A percentile compares a stretch with the other conserved stretches of the same genome.
Conservation (phyloP, 148 eudicot genomes). For the Polygonum maritimum region DNA sequence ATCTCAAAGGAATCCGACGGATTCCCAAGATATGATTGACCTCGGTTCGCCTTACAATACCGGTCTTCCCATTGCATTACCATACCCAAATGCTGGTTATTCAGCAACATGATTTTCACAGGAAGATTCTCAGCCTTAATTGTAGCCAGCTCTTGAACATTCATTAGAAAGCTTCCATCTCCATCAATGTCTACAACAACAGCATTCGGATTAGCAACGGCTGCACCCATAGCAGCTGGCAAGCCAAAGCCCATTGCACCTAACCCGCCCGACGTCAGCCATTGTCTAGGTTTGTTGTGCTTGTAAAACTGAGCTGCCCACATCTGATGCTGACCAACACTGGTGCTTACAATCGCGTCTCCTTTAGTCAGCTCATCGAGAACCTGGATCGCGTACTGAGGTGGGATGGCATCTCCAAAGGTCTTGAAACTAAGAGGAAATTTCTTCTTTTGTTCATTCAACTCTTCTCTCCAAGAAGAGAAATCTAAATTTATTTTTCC, state of each 20-base stretch:
- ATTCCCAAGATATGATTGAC: slow-evolving; percentile 67
- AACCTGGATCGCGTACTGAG: slow-evolving; percentile 70
- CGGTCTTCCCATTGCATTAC: slow-evolving; percentile 88
- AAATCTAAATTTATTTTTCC: slow-evolving; percentile 40
- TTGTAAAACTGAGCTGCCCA: slow-evolving; percentile 84
- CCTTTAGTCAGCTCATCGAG: slow-evolving; percentile 78
- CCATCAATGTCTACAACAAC: slow-evolving; percentile 89
- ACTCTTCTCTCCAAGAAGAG: slow-evolving; percentile 51
- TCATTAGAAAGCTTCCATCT: slow-evolving; percentile 83
- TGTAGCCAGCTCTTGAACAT: slow-evolving; percentile 80
- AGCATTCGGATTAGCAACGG: slow-evolving; percentile 61
- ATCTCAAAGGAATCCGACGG: slow-evolving; percentile 41
- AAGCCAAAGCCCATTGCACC: slow-evolving; percentile 95
- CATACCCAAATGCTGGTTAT: slow-evolving; percentile 89
- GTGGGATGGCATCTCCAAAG: slow-evolving; percentile 76
- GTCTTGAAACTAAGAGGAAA: slow-evolving; percentile 61
- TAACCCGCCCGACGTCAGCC: slow-evolving; percentile 77
- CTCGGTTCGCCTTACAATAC: slow-evolving; percentile 70
- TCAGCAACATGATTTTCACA: slow-evolving; percentile 63
- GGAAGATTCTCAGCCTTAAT: slow-evolving; percentile 64
- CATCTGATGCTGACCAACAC: slow-evolving; percentile 91
- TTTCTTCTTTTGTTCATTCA: slow-evolving; percentile 47
- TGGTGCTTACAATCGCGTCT: slow-evolving; percentile 63
- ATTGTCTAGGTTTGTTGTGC: slow-evolving; percentile 64
- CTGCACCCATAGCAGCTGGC: slow-evolving; percentile 88